Evolutionary conservation across 306 rosid species (phyloP), one percentile per base, ranked within the genome.

Genomic region (Parietaria judaica): DNA sequence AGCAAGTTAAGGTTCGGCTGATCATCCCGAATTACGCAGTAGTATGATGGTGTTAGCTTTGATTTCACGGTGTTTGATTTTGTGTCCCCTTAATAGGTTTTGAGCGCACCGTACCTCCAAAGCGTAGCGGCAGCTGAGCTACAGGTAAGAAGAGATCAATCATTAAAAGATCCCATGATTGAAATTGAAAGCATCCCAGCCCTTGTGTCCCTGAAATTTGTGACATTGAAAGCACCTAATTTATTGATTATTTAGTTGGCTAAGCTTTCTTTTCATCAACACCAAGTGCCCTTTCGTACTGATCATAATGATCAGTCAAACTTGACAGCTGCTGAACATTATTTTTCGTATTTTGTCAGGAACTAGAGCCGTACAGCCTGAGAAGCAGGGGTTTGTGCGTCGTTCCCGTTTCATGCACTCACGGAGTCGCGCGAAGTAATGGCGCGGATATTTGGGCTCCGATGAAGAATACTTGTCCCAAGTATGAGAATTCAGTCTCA

Each of bases 391-490:
- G 99, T 56, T 76, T 92, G 65, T 92, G 94, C 58, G 77, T 92
- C 43, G 88, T 92, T 70, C 99, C 99, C 0, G 80, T 88, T 56
- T 76, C 89, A 2, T 74, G 73, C 48, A 84, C 96, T 15, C 71
- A 60, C n/a, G 99, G 96, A 69, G 87, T 88, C 64, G 85, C 95
- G 47, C 85, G 86, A 61, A 89, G 90, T 73, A 92, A 92, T 55
- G 99, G 99, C 44, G 99, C 99, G 44, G 99, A 92, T 68, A 88
- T 92, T 52, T 92, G 99, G 99, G 96, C 99, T 14, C 99, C 99
- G 14, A 81, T 83, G 54, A 88, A 92, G 78, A 80, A 81, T 36
- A 67, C 76, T 49, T 82, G 94, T 15, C 86, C 95, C 5, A 76
- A 74, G 68, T 55, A 5, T 41, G 45, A 41, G 45, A 41, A 41